Evolutionary conservation across 805 yeast genomes (phyloP), one percentile per base, ranked within the genome.

Genomic region (Metschnikowia baotianmanensis): DNA sequence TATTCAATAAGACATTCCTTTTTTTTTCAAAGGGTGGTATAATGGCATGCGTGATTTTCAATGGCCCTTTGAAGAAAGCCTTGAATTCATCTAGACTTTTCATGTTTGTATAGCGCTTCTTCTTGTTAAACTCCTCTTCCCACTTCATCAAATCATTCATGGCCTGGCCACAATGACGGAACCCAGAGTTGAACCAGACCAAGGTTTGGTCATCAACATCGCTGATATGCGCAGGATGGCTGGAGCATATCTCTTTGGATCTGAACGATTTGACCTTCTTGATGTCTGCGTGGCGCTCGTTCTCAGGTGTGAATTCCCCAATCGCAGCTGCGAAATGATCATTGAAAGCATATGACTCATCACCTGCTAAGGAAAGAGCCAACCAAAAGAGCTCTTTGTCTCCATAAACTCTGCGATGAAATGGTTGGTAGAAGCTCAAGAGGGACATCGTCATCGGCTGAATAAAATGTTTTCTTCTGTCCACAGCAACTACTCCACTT

Each of bases 161-260:
- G 49, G 62, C 19, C 58, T 65, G 59, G 3, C 69, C 69, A 59
- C 89, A 83, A 36, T 70, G 76, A 34, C 71, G 66, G 56, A 82
- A 72, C 0, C 91, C 91, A 13, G 87, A 83, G 52, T 83, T 83
- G 33, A 82, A 69, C 88, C 89, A 83, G 3, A 81, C 52, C 34
- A 80, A 56, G 0, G 77, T 67, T 30, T 63, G 67, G 37, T 69
- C 61, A 55, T 77, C 82, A 16, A 63, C 61, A 38, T 76, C 81
- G 19, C 67, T 61, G 9, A 80, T 57, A 57, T 80, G 86, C 2
- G 78, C 82, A 0, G 85, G 85, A 53, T 80, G 84, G 22, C 80
- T 77, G 1, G 82, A 70, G 55, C 85, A 79, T 16, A 79, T 47
- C 58, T 77, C 81, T 35, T 63, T 48, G 30, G 60, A 67, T 48